Percentiles rank a stretch among this genome's conserved stretches.
Evolutionary conservation across 441 rosid species (phyloP).

Genomic region (Rhodomyrtus psidioides): DNA sequence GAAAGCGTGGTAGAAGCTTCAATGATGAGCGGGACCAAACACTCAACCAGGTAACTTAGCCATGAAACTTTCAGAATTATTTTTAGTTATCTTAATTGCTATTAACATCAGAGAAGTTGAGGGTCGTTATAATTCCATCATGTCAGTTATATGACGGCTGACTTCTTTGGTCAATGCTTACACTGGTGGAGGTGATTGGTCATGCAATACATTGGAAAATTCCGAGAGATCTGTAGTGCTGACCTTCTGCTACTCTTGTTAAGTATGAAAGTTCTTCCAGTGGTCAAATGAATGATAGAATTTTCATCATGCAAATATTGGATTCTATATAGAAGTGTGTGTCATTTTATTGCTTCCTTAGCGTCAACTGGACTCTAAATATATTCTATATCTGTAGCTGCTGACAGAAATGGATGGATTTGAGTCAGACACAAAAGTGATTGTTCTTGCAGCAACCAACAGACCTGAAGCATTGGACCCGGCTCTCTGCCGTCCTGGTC

Average conservation of each 20-base stretch:
- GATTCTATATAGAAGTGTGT: background rate
- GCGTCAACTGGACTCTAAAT: constrained; percentile 1
- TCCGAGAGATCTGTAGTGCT: background rate
- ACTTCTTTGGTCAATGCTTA: background rate
- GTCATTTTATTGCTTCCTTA: background rate
- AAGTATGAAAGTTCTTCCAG: background rate
- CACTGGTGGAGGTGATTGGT: background rate
- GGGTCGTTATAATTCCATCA: background rate
- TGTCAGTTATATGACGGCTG: background rate
- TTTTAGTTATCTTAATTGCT: background rate
- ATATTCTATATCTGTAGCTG: constrained; percentile 44
- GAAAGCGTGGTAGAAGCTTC: constrained; percentile 93
- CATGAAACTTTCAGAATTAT: background rate
- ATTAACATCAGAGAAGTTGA: background rate
- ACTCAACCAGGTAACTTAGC: constrained; percentile 60
- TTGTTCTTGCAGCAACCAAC: constrained; percentile 71
- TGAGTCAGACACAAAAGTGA: constrained; percentile 57
- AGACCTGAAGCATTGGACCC: constrained; percentile 68
- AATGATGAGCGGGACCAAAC: constrained; percentile 98
- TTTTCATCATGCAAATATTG: background rate
- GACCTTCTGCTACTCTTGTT: background rate
- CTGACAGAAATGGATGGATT: constrained; percentile 99
- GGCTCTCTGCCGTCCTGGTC: constrained; percentile 72
- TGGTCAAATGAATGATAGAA: background rate
- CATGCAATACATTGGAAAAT: background rate